Conservation (phyloP, 2,329 filamentous ascomycete genomes). For the Ophiocordyceps camponoti-rufipedis region DNA sequence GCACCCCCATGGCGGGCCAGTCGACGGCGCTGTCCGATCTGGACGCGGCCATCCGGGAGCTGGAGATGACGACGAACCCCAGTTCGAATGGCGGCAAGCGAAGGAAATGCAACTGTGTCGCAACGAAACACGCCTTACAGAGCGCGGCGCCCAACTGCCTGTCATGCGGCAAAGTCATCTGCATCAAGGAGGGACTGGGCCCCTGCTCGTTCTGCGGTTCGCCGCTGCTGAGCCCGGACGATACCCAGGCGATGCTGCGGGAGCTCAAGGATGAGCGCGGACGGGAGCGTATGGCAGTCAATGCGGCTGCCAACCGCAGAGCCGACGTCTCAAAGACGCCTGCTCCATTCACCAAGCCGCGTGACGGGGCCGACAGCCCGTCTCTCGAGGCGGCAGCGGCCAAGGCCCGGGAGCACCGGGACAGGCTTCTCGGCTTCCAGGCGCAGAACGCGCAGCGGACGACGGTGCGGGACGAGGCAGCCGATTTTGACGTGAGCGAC, state of each 20-base stretch:
- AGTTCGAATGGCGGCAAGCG: slow-evolving; percentile 24
- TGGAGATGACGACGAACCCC: slow-evolving; percentile 88
- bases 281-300: slow-evolving; percentile 65
- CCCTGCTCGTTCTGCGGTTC: slow-evolving; percentile 82
- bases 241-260: slow-evolving; percentile 72
- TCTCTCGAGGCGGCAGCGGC: slow-evolving; percentile 29
- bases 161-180: slow-evolving; percentile 86
- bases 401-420: slow-evolving; percentile 60
- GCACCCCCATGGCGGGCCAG: slow-evolving; percentile 21
- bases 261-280: slow-evolving; percentile 74
- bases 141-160: slow-evolving; percentile 87
- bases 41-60: slow-evolving; percentile 65
- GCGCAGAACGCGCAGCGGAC: slow-evolving; percentile 72
- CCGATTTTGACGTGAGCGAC: slow-evolving; percentile 35
- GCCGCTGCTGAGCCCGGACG: slow-evolving; percentile 50
- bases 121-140: slow-evolving; percentile 70
- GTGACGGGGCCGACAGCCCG: slow-evolving; percentile 11
- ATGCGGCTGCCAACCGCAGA: slow-evolving; percentile 51
- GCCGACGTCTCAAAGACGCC: slow-evolving; percentile 46
- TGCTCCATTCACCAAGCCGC: slow-evolving; percentile 36
- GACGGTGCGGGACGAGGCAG: slow-evolving; percentile 69
- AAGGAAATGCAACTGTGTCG: slow-evolving; percentile 74
- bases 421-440: slow-evolving; percentile 67
- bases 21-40: slow-evolving; percentile 55
- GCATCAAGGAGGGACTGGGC: slow-evolving; percentile 80